Conservation (phyloP, 192 early-diverging fungal species). For the Gaertneriomyces sp. region DNA sequence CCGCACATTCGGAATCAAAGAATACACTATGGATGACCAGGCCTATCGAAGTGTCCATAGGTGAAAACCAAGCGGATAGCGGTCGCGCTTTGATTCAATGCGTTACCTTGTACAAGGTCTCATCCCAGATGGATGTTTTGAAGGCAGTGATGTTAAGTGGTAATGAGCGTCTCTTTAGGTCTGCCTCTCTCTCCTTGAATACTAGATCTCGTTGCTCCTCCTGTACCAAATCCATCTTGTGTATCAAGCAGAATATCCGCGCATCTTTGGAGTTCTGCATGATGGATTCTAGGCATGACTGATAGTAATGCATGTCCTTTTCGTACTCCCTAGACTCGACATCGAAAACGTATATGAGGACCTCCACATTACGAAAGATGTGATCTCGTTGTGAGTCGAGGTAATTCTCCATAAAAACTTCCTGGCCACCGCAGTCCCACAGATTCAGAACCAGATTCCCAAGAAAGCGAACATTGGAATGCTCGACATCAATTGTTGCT, state of each 20-base stretch:
- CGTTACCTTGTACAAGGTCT: slow-evolving; percentile 78
- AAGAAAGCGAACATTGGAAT: slow-evolving; percentile 91
- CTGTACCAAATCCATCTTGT: slow-evolving; percentile 95
- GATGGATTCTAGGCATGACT: slow-evolving; percentile 82
- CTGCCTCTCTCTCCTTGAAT: slow-evolving; percentile 60
- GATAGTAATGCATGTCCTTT: slow-evolving; percentile 87
- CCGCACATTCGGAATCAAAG: slow-evolving; percentile 89
- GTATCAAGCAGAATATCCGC: slow-evolving; percentile 91
- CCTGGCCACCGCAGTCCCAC: slow-evolving; percentile 86
- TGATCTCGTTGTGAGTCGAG: slow-evolving; percentile 87
- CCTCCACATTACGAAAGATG: slow-evolving; percentile 97
- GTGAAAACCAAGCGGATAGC: not conserved
- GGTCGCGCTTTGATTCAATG: no score
- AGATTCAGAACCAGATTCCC: slow-evolving; percentile 95
- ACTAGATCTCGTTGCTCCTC: slow-evolving; percentile 68
- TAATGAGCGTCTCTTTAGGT: slow-evolving; percentile 65
- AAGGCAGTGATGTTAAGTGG: slow-evolving; percentile 70
- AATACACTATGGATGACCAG: slow-evolving; percentile 96
- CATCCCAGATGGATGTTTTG: slow-evolving; percentile 86
- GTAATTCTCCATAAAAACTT: slow-evolving; percentile 95
- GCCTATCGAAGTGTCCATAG: slow-evolving; percentile 52
- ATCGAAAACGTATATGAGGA: slow-evolving; percentile 99
- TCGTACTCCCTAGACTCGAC: slow-evolving; percentile 87
- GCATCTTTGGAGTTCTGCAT: slow-evolving; percentile 78
- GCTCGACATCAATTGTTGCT: slow-evolving; percentile 97